Conservation (phyloP, 2,329 filamentous ascomycete genomes). For the Cordyceps fumosorosea region DNA sequence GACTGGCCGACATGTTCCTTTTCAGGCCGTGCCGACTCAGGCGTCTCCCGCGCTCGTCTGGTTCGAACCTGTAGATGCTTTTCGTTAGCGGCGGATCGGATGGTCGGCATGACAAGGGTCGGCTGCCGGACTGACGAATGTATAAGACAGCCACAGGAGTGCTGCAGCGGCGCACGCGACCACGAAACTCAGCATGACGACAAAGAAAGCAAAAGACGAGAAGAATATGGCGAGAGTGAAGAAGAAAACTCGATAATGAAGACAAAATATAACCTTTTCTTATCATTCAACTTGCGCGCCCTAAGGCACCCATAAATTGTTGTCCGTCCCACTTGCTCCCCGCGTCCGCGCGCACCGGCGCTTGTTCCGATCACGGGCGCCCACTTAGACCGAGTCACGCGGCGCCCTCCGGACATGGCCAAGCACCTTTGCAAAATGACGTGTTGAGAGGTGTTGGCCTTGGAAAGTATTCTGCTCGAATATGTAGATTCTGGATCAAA, state of each 20-base stretch:
- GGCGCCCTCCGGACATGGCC: neutral
- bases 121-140: neutral
- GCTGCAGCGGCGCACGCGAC: neutral
- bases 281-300: neutral
- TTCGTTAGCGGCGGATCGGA: neutral
- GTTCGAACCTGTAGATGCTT: neutral
- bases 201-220: neutral
- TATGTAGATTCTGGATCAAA: too few relatives aligned
- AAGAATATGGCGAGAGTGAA: neutral
- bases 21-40: neutral
- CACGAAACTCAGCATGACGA: neutral
- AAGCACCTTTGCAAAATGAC: too few relatives aligned
- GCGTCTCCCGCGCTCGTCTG: neutral
- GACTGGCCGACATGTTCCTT: neutral
- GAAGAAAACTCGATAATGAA: neutral
- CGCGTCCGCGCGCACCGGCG: too few relatives aligned
- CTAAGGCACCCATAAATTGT: neutral
- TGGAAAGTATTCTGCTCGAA: too few relatives aligned
- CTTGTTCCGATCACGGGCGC: neutral
- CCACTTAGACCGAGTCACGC: neutral
- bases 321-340: neutral
- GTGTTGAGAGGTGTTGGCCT: too few relatives aligned
- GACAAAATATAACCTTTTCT: neutral
- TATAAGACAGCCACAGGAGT: conserved; percentile 3
- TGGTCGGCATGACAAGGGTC: neutral